Evolutionary conservation across 257 asterid genomes (phyloP).

Genomic region (Jaltomata sinuosa): DNA sequence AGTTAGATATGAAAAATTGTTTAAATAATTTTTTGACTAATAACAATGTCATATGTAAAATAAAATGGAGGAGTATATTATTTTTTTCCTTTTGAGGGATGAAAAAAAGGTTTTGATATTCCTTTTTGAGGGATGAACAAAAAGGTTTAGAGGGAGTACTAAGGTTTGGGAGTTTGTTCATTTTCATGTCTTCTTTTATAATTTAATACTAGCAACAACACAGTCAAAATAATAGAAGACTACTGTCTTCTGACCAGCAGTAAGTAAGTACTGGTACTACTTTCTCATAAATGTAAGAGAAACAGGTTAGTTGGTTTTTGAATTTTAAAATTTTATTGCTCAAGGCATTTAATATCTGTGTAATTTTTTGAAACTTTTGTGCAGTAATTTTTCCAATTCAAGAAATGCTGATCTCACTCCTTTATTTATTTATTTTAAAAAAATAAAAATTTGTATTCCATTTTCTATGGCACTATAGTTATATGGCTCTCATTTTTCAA

Average conservation of each 20-base stretch:
- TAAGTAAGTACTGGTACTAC: background rate
- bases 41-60: background rate
- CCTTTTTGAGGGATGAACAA: background rate
- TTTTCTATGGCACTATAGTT: background rate
- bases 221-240: background rate
- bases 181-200: background rate
- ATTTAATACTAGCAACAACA: background rate
- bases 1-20: background rate
- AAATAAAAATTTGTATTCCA: background rate
- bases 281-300: background rate
- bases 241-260: background rate
- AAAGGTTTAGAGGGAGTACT: background rate
- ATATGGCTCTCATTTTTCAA: no score
- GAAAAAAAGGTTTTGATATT: background rate
- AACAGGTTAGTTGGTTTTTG: background rate
- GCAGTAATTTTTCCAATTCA: background rate
- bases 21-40: background rate
- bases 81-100: background rate
- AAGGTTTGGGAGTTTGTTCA: background rate
- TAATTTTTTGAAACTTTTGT: background rate
- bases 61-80: background rate
- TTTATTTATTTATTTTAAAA: background rate
- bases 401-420: background rate
- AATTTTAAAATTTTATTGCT: background rate
- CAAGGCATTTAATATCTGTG: background rate